These are phyloP conservation scores for Coniochaeta ligniaria DNA, from an alignment of 2,329 filamentous ascomycete species.

Conservation along the genomic window DNA sequence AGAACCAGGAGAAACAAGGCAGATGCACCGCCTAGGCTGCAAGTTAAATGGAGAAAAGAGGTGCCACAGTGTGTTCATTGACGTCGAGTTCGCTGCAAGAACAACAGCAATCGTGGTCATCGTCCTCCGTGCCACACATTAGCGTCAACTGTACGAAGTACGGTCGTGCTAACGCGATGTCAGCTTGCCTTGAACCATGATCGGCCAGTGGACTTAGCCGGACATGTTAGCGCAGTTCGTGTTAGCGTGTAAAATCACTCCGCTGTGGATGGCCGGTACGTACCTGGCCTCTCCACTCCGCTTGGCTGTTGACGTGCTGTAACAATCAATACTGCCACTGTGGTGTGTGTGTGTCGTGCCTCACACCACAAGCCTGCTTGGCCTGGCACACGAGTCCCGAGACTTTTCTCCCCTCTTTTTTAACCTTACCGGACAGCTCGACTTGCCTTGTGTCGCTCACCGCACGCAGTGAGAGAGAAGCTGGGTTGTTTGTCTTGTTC, in stretches of 20 bases:
- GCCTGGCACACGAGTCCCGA: slow-evolving; percentile 1
- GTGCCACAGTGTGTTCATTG: neutral
- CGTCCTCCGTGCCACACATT: neutral
- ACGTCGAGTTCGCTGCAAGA: neutral
- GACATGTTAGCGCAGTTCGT: neutral
- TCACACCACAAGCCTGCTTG: neutral
- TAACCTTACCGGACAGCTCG: slow-evolving; percentile 1
- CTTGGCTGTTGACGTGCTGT: neutral
- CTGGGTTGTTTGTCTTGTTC: neutral
- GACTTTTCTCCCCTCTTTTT: slow-evolving; percentile 2
- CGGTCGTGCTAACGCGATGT: neutral
- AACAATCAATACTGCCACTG: neutral
- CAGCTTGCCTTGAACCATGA: neutral
- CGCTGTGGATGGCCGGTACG: neutral
- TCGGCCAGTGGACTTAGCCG: neutral
- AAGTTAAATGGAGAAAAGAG: neutral
- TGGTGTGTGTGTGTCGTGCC: neutral
- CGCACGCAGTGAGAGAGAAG: neutral
- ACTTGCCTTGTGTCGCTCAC: neutral
- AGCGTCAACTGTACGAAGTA: neutral
- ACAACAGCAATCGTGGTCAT: neutral
- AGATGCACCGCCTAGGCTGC: neutral
- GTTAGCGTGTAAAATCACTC: neutral
- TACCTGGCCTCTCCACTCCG: neutral
- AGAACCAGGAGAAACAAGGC: neutral